phyloP scores from a whole-genome alignment of 208 protist species.

The Acanthamoeba castellanii region DNA sequence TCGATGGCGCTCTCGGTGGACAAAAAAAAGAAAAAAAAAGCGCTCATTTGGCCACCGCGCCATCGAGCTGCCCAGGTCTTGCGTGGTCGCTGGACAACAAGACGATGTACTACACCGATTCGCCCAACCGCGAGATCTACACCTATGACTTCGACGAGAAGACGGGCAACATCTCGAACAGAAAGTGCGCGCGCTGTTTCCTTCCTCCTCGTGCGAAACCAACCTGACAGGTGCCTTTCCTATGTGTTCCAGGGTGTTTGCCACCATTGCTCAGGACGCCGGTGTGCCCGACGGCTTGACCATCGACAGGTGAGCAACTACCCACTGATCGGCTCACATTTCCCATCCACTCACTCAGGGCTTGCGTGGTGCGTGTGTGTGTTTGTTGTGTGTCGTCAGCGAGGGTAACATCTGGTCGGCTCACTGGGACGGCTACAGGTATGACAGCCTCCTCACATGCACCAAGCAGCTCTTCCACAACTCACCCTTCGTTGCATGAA shows the following conservation, averaged over 20 bases:
- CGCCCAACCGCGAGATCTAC: slow-evolving; percentile 36
- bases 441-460: not conserved
- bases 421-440: slow-evolving; percentile 48
- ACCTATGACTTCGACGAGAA: slow-evolving; percentile 57
- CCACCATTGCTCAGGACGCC: slow-evolving; percentile 7
- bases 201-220: too few relatives aligned
- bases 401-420: slow-evolving; percentile 63
- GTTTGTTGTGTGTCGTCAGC: not conserved
- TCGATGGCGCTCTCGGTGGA: not conserved
- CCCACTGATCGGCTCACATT: not conserved
- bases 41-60: not conserved
- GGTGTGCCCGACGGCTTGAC: slow-evolving; percentile 46
- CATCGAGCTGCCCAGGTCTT: not conserved
- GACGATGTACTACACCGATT: slow-evolving; percentile 61
- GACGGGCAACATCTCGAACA: slow-evolving; percentile 63
- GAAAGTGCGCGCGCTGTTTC: not conserved
- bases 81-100: slow-evolving; percentile 61
- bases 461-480: not conserved
- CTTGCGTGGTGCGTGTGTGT: too few relatives aligned
- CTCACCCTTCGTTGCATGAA: not conserved
- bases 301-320: not conserved
- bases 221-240: not conserved
- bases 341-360: not conserved
- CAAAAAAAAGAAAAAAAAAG: not conserved
- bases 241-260: not conserved